phyloP scores from a whole-genome alignment of 2,329 filamentous ascomycete genomes.

The Corynespora cassiicola region DNA sequence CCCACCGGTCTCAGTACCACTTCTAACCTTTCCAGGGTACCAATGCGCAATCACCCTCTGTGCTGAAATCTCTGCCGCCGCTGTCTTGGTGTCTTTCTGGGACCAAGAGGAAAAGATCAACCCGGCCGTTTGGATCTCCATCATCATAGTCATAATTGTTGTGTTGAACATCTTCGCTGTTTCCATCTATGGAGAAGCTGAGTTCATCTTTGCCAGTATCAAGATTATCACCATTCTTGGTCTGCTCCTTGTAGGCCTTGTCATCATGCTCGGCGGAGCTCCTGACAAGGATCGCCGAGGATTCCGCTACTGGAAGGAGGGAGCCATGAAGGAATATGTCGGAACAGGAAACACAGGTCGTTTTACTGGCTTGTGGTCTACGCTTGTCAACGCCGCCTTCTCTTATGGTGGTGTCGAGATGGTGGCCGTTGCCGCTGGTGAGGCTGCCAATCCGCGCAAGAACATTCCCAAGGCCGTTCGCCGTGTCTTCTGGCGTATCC shows the following conservation, averaged over 20 bases:
- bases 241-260: constrained; percentile 34
- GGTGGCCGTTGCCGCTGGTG: constrained; percentile 45
- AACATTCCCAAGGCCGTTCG: constrained; percentile 62
- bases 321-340: constrained; percentile 55
- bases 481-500: constrained; percentile 61
- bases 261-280: constrained; percentile 45
- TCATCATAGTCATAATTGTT: constrained; percentile 44
- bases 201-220: constrained; percentile 56
- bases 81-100: constrained; percentile 42
- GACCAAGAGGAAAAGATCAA: constrained; percentile 35
- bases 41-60: constrained; percentile 42
- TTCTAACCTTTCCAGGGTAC: constrained; percentile 28
- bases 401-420: constrained; percentile 46
- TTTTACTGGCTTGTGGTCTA: constrained; percentile 66
- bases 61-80: constrained; percentile 43
- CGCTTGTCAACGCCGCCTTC: constrained; percentile 61
- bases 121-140: constrained; percentile 40
- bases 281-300: constrained; percentile 52
- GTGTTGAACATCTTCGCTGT: constrained; percentile 45
- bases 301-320: constrained; percentile 73
- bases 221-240: constrained; percentile 52
- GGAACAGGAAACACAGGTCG: constrained; percentile 65
- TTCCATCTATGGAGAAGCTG: constrained; percentile 53
- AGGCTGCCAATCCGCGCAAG: constrained; percentile 43
- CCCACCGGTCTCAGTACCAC: constrained; percentile 6